Conservation (phyloP, 2,329 filamentous ascomycete genomes). For the Colletotrichum sp. region DNA sequence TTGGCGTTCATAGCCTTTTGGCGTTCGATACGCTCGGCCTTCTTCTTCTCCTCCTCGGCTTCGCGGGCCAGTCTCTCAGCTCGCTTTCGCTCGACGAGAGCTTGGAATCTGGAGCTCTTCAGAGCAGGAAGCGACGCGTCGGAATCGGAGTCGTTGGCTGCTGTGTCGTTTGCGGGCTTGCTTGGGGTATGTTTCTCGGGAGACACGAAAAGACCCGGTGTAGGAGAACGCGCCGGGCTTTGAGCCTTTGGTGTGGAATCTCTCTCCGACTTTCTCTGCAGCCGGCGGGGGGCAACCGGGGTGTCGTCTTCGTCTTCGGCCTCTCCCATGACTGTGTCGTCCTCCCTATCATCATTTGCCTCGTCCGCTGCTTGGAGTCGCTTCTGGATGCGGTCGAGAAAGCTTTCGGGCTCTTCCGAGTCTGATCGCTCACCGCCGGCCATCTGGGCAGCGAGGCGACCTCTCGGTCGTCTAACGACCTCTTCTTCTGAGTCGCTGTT, state of each 20-base stretch:
- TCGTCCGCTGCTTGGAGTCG: conserved; percentile 38
- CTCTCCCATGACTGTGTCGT: conserved; percentile 32
- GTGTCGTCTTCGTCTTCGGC: conserved; percentile 44
- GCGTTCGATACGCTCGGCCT: conserved; percentile 44
- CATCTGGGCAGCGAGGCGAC: conserved; percentile 70
- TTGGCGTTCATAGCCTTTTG: conserved; percentile 43
- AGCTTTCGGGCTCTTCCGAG: conserved; percentile 32
- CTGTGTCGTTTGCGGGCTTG: conserved; percentile 22
- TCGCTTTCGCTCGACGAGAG: conserved; percentile 75
- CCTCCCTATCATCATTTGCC: conserved; percentile 31
- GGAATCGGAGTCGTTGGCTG: conserved; percentile 39
- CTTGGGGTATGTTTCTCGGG: conserved; percentile 42
- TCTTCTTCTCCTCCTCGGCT: conserved; percentile 57
- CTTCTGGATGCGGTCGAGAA: conserved; percentile 47
- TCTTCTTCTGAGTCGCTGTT: conserved; percentile 30
- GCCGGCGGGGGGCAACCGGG: conserved; percentile 45
- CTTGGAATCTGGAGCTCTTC: conserved; percentile 68
- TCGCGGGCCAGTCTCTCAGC: conserved; percentile 74
- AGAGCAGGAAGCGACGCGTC: conserved; percentile 53
- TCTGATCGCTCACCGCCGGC: conserved; percentile 30
- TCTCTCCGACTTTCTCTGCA: conserved; percentile 38
- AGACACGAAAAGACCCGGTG: conserved; percentile 62
- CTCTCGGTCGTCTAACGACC: conserved; percentile 55
- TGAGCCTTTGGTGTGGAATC: conserved; percentile 37
- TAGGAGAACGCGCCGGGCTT: conserved; percentile 28